Evolutionary conservation across 805 yeast species (phyloP), one percentile per base, ranked within the genome.

Genomic region (Spencermartinsiella europaea): DNA sequence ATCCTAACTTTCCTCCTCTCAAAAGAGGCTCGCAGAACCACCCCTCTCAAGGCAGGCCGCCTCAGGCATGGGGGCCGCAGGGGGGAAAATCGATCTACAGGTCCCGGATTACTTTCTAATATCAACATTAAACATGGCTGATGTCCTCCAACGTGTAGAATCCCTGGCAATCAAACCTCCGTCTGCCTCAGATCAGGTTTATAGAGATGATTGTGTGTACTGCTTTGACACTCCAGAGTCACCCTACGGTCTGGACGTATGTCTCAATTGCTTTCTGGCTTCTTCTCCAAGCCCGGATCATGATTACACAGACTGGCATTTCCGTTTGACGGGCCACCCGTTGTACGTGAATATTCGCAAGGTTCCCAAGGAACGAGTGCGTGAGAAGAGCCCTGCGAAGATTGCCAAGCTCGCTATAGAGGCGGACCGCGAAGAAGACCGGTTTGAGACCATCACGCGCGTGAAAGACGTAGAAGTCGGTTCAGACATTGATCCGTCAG

Each of bases 131-230:
- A n/a, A n/a, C 31, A 25, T 25, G 31, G 12, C 31, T 12, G 12
- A 12, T 12, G 7, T 25, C 10, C 7, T 25, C n/a, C 47, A 46
- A 16, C 51, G 44, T 35, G 50, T 53, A 27, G 17, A 37, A 5
- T 39, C 45, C 14, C 42, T 47, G 16, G 35, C 37, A 20, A 34
- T 56, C 34, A 40, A 42, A 35, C 58, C 59, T 10, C 58, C 59
- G 2, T 19, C 34, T 12, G 5, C 44, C 4, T 25, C 38, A 17
- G 49, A 52, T 20, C 69, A 73, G 2, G 78, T 90, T 15, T 81
- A 79, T 58, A 90, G 87, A 60, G 97, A 91, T 67, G 96, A 89
- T 54, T 90, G 97, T 61, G 84, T 85, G 69, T 91, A 77, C 66
- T 83, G 90, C 44, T 91, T 84, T 60, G 91, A 81, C 50, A 79